phyloP scores from a whole-genome alignment of 2,329 filamentous ascomycete genomes.

The Colletotrichum costaricense region DNA sequence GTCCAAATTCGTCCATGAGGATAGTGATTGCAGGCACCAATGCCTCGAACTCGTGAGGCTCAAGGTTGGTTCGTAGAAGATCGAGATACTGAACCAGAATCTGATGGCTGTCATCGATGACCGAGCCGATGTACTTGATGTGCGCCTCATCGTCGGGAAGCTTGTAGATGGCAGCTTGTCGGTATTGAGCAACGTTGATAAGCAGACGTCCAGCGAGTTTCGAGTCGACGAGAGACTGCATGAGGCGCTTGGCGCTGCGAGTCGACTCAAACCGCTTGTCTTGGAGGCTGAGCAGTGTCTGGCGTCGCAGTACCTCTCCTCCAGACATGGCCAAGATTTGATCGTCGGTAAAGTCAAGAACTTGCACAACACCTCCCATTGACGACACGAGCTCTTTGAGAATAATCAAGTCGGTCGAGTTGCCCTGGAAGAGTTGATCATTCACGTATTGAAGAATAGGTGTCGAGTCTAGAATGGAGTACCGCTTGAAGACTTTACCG shows the following conservation, averaged over 20 bases:
- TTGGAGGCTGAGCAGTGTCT: constrained; percentile 82
- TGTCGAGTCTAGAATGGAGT: constrained; percentile 83
- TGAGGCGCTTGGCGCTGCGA: constrained; percentile 81
- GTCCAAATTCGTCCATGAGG: constrained; percentile 81
- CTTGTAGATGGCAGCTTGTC: constrained; percentile 85
- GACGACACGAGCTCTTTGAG: constrained; percentile 89
- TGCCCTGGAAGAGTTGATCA: constrained; percentile 82
- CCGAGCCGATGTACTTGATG: constrained; percentile 88
- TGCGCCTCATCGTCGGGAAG: constrained; percentile 79
- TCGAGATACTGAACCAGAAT: constrained; percentile 91
- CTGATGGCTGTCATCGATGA: constrained; percentile 90
- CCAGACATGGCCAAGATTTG: constrained; percentile 91
- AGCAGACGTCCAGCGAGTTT: constrained; percentile 84
- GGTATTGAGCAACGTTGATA: constrained; percentile 91
- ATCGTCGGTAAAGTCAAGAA: constrained; percentile 87
- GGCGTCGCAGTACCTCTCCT: constrained; percentile 80
- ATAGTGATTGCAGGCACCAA: constrained; percentile 80
- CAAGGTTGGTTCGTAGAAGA: constrained; percentile 83
- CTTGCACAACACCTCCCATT: constrained; percentile 93
- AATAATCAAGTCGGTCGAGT: constrained; percentile 91
- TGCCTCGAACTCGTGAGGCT: constrained; percentile 79
- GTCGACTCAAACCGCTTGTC: constrained; percentile 84
- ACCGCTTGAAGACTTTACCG: constrained; percentile 88
- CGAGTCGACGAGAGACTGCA: constrained; percentile 82
- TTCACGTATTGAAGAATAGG: constrained; percentile 93